phyloP scores from a whole-genome alignment of 192 early-diverging fungal genomes.

The Phlyctochytrium arcticum region DNA sequence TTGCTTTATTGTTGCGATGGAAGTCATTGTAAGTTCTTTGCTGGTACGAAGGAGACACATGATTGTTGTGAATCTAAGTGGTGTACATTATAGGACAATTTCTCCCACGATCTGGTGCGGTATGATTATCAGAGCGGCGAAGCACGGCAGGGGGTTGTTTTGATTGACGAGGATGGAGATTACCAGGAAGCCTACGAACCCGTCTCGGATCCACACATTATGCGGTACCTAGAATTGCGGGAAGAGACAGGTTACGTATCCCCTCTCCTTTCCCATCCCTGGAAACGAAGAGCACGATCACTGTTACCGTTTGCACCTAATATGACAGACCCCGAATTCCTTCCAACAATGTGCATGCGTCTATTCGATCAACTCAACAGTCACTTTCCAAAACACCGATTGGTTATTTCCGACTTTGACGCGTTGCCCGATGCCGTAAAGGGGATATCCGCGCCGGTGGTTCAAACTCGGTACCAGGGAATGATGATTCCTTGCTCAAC shows the following conservation, averaged over 20 bases:
- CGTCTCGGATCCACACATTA: conserved; percentile 71
- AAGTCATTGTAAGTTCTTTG: conserved; percentile 73
- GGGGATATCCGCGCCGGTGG: conserved; percentile 85
- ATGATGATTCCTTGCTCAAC: conserved; percentile 93
- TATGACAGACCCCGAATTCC: conserved; percentile 78
- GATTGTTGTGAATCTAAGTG: no score
- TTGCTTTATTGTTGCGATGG: conserved; percentile 95
- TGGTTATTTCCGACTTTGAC: conserved; percentile 89
- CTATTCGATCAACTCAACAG: conserved; percentile 70
- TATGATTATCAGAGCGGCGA: conserved; percentile 70
- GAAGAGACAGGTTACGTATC: conserved; percentile 57
- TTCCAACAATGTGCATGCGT: conserved; percentile 72
- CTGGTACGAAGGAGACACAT: neutral
- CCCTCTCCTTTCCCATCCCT: conserved; percentile 45
- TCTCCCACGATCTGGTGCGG: conserved; percentile 92
- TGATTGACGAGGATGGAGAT: conserved; percentile 76
- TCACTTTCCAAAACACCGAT: conserved; percentile 81
- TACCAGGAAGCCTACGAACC: conserved; percentile 83
- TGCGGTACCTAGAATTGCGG: conserved; percentile 62
- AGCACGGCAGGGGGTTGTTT: conserved; percentile 78
- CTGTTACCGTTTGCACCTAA: conserved; percentile 82
- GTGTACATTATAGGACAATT: conserved; percentile 72
- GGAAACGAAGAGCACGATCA: conserved; percentile 50
- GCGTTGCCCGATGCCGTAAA: conserved; percentile 76
- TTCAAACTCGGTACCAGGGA: conserved; percentile 86